Evolutionary conservation across 345 rosid species (phyloP).

Genomic region (Syzygium oleosum): DNA sequence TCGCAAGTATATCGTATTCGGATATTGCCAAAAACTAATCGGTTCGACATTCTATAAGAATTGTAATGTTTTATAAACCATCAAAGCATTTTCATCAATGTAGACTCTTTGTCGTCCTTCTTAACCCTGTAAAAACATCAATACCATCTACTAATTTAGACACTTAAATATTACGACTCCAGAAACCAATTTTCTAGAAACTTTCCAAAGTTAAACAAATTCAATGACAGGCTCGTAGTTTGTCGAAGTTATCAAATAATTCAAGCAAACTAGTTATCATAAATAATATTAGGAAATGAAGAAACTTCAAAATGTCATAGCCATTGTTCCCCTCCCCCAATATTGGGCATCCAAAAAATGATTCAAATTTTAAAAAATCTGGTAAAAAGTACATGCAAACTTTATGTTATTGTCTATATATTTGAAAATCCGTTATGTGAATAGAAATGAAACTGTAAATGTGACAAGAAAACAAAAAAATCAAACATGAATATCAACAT

Average conservation of each 20-base stretch:
- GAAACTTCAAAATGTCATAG: background rate
- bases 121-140: background rate
- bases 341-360: background rate
- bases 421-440: background rate
- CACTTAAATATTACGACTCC: background rate
- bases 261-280: background rate
- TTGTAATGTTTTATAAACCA: background rate
- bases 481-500: background rate
- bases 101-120: background rate
- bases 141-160: background rate
- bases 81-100: background rate
- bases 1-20: background rate
- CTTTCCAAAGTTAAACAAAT: background rate
- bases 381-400: background rate
- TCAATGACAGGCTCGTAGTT: background rate
- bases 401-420: background rate
- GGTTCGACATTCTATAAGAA: background rate
- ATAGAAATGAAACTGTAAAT: background rate
- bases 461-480: background rate
- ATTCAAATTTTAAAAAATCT: background rate
- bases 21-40: background rate
- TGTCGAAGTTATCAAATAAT: background rate
- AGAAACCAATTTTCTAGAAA: background rate
- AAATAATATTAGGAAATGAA: background rate
- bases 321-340: background rate